These are phyloP conservation scores for Colletotrichum sp. DNA, from an alignment of 2,329 filamentous ascomycete genomes.

Conservation along the genomic window DNA sequence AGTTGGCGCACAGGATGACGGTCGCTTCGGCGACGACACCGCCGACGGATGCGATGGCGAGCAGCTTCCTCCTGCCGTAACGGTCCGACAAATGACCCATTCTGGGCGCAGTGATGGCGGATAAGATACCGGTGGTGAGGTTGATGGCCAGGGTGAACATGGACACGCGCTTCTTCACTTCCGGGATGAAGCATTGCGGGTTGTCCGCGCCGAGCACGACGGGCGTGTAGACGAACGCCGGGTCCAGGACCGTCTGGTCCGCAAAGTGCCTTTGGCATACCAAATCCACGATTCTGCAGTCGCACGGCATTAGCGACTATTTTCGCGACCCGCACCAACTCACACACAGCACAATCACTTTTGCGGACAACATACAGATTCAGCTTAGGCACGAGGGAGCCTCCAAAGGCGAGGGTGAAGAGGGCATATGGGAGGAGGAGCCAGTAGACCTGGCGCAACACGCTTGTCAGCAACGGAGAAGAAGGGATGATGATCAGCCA, in stretches of 20 bases:
- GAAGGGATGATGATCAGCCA: background rate
- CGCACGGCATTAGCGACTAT: conserved; percentile 1
- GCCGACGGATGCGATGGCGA: conserved; percentile 77
- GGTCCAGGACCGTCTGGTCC: conserved; percentile 64
- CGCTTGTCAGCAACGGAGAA: conserved; percentile 25
- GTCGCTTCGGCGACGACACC: conserved; percentile 75
- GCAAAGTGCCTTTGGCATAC: conserved; percentile 85
- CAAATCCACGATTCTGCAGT: conserved; percentile 70
- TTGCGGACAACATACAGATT: conserved; percentile 63
- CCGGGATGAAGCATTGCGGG: conserved; percentile 78
- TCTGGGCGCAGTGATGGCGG: conserved; percentile 81
- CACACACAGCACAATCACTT: background rate
- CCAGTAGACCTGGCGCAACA: conserved; percentile 72
- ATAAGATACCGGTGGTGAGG: conserved; percentile 75
- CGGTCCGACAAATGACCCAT: conserved; percentile 87
- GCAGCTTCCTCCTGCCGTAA: conserved; percentile 77
- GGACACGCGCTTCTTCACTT: conserved; percentile 78
- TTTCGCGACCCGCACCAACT: background rate
- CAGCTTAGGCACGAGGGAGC: conserved; percentile 82
- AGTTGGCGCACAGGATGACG: conserved; percentile 78
- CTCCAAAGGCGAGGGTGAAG: conserved; percentile 86
- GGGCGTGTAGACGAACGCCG: conserved; percentile 63
- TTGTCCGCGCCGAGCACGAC: conserved; percentile 73
- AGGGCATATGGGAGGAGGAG: conserved; percentile 80
- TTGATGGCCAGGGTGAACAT: conserved; percentile 79